Percentiles rank a stretch among this genome's conserved stretches.
These are phyloP conservation scores for Camillea tinctor DNA, from an alignment of 2,329 filamentous ascomycete species.

Conservation along the genomic window DNA sequence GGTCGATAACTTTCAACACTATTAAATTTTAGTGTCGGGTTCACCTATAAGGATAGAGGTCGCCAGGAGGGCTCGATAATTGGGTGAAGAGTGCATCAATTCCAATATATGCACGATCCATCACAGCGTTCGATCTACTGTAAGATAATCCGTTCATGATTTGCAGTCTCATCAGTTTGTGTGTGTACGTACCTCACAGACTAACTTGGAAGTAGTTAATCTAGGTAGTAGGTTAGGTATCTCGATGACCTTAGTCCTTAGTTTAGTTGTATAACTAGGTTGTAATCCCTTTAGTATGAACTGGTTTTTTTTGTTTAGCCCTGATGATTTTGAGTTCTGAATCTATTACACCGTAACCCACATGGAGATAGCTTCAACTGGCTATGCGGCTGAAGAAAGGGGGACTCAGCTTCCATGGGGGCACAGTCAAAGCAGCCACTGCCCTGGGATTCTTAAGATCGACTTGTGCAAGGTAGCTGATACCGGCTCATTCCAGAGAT, in stretches of 20 bases:
- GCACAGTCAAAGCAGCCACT: background rate
- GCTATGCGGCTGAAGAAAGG: background rate
- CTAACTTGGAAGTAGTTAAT: no score
- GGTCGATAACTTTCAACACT: background rate
- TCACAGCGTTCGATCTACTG: background rate
- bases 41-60: background rate
- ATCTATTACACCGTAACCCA: no score
- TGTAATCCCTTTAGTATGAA: no score
- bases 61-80: background rate
- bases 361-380: no score
- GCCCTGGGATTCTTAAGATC: background rate
- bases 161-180: background rate
- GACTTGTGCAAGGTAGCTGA: background rate
- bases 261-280: no score
- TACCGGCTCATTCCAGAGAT: background rate
- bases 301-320: no score
- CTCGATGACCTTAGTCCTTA: no score
- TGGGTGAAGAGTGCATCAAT: background rate
- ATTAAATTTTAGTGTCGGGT: background rate
- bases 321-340: no score
- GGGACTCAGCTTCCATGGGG: no score
- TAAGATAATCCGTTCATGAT: background rate
- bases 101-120: background rate
- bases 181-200: no score
- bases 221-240: no score